phyloP scores from a whole-genome alignment of 345 rosid genomes.

The Eutrema heterophyllum region DNA sequence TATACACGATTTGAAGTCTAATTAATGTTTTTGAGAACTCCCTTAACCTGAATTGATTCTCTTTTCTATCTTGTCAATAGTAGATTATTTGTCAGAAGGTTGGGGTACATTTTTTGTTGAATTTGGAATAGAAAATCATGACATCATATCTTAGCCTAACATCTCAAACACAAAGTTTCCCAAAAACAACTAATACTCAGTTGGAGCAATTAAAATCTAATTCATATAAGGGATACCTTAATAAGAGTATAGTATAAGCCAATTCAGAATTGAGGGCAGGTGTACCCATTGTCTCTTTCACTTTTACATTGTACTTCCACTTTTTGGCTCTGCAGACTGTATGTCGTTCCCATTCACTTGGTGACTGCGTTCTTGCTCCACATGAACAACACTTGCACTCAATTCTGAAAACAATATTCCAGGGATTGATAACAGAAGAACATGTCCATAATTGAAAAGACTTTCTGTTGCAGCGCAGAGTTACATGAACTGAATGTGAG shows the following conservation, averaged over 20 bases:
- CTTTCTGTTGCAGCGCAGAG: background rate
- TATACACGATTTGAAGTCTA: too few relatives aligned
- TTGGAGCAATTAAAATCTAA: too few relatives aligned
- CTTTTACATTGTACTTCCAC: slow-evolving; percentile 93
- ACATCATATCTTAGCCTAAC: too few relatives aligned
- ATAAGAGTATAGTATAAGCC: background rate
- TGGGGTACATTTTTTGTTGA: too few relatives aligned
- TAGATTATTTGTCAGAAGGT: too few relatives aligned
- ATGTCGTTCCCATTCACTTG: slow-evolving; percentile 95
- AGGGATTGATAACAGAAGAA: background rate
- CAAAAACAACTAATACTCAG: too few relatives aligned
- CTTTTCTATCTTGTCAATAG: too few relatives aligned
- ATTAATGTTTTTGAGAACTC: too few relatives aligned
- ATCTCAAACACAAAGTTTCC: too few relatives aligned
- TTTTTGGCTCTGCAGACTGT: slow-evolving; percentile 97
- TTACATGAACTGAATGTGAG: too few relatives aligned
- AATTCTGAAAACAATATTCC: slow-evolving; percentile 46
- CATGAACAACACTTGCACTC: slow-evolving; percentile 80
- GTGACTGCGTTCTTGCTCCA: slow-evolving; percentile 69
- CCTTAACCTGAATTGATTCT: too few relatives aligned
- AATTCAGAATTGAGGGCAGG: slow-evolving; percentile 33
- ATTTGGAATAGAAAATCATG: too few relatives aligned
- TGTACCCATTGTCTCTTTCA: slow-evolving; percentile 56
- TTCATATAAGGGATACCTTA: background rate
- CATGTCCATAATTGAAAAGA: background rate